A percentile compares a stretch with the other conserved stretches of the same genome.
These are phyloP conservation scores for Aaosphaeria pasadenensis DNA, from an alignment of 2,329 filamentous ascomycete species.

Conservation along the genomic window DNA sequence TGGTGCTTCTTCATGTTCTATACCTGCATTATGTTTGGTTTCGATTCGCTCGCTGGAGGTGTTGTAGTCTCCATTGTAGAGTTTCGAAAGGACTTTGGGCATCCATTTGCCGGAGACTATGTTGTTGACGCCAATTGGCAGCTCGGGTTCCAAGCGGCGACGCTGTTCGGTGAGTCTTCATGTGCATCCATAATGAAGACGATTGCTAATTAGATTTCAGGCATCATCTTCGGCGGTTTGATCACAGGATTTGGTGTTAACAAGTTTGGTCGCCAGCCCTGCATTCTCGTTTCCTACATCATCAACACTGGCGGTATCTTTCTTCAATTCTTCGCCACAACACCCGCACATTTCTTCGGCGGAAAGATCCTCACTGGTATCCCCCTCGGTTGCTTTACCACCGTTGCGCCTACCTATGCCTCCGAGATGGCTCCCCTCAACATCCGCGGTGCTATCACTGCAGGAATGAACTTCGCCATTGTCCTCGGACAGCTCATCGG, in stretches of 20 bases:
- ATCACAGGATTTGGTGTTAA: conserved; percentile 8
- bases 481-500: conserved; percentile 14
- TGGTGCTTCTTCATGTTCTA: conserved; percentile 18
- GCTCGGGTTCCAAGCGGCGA: conserved; percentile 13
- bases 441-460: conserved; percentile 11
- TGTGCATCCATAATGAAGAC: neutral
- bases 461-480: conserved; percentile 15
- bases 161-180: conserved; percentile 6
- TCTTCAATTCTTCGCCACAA: conserved; percentile 13
- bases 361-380: conserved; percentile 13
- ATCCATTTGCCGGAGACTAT: conserved; percentile 11
- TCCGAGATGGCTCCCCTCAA: conserved; percentile 11
- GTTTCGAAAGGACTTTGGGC: conserved; percentile 13
- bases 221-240: conserved; percentile 13
- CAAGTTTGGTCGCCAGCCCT: conserved; percentile 10
- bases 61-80: conserved; percentile 11
- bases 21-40: conserved; percentile 15
- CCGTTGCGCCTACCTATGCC: conserved; percentile 9
- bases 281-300: conserved; percentile 11
- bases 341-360: conserved; percentile 10
- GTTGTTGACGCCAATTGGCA: conserved; percentile 15
- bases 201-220: conserved; percentile 1
- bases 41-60: conserved; percentile 12
- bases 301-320: conserved; percentile 15
- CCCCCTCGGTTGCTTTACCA: conserved; percentile 10